Evolutionary conservation across 2,329 filamentous ascomycete species (phyloP), one percentile per base, ranked within the genome.

Genomic region (Colletotrichum sp.): DNA sequence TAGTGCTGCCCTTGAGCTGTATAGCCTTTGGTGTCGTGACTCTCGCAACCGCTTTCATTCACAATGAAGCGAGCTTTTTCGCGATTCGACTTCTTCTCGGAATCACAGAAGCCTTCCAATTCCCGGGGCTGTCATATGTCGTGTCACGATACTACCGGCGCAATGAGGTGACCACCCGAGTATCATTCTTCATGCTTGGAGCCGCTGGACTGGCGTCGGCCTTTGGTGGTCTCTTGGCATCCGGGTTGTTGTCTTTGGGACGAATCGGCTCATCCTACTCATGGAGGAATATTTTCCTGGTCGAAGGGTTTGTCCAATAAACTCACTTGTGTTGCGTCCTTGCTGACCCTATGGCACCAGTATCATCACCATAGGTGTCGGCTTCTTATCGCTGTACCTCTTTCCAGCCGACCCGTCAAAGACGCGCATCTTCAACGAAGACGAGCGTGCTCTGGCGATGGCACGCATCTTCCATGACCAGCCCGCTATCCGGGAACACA

Each of bases 41-140:
- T 0, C 85, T 93, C 30, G 88, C 88, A 30, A 93, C 91, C 0
- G 92, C 89, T 0, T 93, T 93, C 76, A 91, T 93, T 1, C 79
- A 89, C 13, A 86, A 87, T 65, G 87, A 89, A 26, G 82, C 86
- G 3, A 77, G 82, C 4, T 81, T 85, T 6, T 90, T 84, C 28
- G 92, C 86, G 8, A 91, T 94, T 0, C 88, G 92, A 0, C 93
- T 93, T 71, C 77, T 93, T 0, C 84, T 93, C 0, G 90, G 90
- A 1, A 82, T 92, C 4, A 92, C 93, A 69, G 92, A 94, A 80
- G 91, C 92, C 0, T 92, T 92, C 10, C 90, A 93, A 87, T 80
- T 93, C 52, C 92, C 92, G 0, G 91, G 92, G 0, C 92, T 93
- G n/a, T 92, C 91, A 0, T 94, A 94, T 79, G 94, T 93, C 75